Base-by-base conservation (phyloP, 129 eudicot species). In the Tagetes patula region DNA sequence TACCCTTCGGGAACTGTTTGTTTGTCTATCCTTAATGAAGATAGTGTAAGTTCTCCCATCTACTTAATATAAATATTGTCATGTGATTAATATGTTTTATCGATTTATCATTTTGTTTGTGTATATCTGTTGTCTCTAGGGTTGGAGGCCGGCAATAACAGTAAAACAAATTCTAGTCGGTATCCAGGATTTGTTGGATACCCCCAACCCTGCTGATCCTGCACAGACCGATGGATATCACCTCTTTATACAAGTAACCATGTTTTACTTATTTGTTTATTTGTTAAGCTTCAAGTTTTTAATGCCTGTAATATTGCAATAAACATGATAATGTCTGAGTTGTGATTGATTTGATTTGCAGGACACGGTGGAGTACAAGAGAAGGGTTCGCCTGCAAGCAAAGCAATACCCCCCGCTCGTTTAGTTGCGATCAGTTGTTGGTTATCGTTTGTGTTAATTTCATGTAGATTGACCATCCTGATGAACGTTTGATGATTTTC, bases 1-100 rank as follows among this genome's bases (percentile, higher is more conserved):
- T 92, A 92, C 77, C 98, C 96, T 9, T 92, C 98, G 48, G 96
- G 96, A 76, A 92, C 95, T n/a, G 98, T 92, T 58, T 89, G 96
- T 79, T 75, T 92, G 49, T 92, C 98, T 12, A 92, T 92, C 70
- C 95, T 92, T 70, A 92, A 89, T 56, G 96, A 92, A 83, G 96
- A 89, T 71, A 85, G 92, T 69, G 98, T 92, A 74, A 87, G 94
- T 83, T n/a, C 67, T 20, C 27, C 27, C 27, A 20, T 20, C 27
- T 20, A 20, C 27, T 20, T 20, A 20, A 20, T 20, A 20, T 20
- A 20, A 20, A 20, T 20, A 20, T 20, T 20, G 27, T 20, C 27
- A 20, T 20, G 27, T 20, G 27, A 20, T 20, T 20, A 20, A 14
- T 34, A 2, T 2, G 12, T 40, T 5, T 10, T 31, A 10, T 66